These are phyloP conservation scores for Metschnikowia matae DNA, from an alignment of 805 yeast species.

Conservation along the genomic window DNA sequence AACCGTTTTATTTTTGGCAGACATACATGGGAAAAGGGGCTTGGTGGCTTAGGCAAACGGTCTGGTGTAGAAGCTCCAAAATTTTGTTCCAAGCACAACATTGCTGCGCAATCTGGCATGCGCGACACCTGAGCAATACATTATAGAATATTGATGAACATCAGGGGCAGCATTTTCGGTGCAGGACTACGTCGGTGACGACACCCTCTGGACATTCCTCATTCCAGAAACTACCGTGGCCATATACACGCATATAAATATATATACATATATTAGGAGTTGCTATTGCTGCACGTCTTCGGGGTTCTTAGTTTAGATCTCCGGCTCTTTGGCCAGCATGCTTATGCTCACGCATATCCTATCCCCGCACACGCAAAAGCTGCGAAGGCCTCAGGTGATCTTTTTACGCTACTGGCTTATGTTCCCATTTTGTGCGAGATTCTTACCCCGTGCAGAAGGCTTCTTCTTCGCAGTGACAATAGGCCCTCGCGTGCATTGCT, in stretches of 20 bases:
- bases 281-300: no score
- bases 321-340: neutral
- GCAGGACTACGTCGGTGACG: neutral
- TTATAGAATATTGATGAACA: no score
- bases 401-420: neutral
- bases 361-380: no score
- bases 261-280: no score
- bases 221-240: no score
- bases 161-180: neutral
- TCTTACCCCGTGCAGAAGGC: neutral
- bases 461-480: neutral
- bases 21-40: neutral
- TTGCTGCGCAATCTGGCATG: constrained; percentile 2
- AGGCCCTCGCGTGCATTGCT: neutral
- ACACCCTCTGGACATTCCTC: neutral
- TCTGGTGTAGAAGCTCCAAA: neutral
- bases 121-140: neutral
- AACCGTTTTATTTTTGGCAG: neutral
- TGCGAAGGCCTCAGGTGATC: no score
- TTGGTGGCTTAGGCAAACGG: neutral
- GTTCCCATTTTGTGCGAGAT: neutral
- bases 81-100: neutral
- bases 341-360: no score
- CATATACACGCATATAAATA: no score
- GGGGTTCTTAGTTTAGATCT: no score